Conservation (phyloP, 371 early-diverging fungal species). For the Gilbertella persicaria region DNA sequence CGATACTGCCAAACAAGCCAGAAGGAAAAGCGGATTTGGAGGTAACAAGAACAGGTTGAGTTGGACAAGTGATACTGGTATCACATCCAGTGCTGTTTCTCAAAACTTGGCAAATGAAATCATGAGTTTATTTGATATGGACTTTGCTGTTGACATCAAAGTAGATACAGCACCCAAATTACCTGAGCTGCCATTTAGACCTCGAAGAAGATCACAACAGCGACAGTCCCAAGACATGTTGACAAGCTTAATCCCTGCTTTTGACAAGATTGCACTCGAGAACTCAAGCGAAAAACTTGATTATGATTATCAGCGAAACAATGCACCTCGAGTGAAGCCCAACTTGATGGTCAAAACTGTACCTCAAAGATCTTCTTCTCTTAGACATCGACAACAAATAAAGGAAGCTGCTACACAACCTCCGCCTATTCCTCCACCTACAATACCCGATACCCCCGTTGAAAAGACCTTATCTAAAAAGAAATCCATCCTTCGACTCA, state of each 20-base stretch:
- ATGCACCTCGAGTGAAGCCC: slow-evolving; percentile 5
- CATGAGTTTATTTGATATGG: slow-evolving; percentile 57
- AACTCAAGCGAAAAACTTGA: slow-evolving; percentile 6
- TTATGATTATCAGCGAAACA: slow-evolving; percentile 2
- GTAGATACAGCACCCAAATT: slow-evolving; percentile 41
- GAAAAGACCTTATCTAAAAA: slow-evolving; percentile 8
- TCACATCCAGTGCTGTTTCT: slow-evolving; percentile 32
- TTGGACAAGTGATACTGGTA: slow-evolving; percentile 45
- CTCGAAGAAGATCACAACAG: slow-evolving; percentile 9
- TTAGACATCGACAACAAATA: slow-evolving; percentile 17
- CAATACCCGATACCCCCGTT: slow-evolving; percentile 7
- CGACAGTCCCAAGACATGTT: slow-evolving; percentile 26
- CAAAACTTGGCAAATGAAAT: slow-evolving; percentile 48
- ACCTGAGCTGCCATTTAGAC: slow-evolving; percentile 38
- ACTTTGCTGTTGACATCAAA: slow-evolving; percentile 49
- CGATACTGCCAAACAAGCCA: slow-evolving; percentile 16
- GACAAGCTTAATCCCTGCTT: slow-evolving; percentile 22
- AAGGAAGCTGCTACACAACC: not conserved
- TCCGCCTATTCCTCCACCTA: slow-evolving; percentile 7
- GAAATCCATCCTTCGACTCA: slow-evolving; percentile 18
- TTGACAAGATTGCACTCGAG: slow-evolving; percentile 27
- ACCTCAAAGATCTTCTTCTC: slow-evolving; percentile 32
- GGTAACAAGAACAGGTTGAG: slow-evolving; percentile 36
- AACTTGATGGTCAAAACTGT: slow-evolving; percentile 26
- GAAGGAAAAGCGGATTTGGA: slow-evolving; percentile 24